Percentiles rank a stretch among this genome's conserved stretches.
Evolutionary conservation across 257 asterid species (phyloP).

Genomic region (Gynochthodes officinalis): DNA sequence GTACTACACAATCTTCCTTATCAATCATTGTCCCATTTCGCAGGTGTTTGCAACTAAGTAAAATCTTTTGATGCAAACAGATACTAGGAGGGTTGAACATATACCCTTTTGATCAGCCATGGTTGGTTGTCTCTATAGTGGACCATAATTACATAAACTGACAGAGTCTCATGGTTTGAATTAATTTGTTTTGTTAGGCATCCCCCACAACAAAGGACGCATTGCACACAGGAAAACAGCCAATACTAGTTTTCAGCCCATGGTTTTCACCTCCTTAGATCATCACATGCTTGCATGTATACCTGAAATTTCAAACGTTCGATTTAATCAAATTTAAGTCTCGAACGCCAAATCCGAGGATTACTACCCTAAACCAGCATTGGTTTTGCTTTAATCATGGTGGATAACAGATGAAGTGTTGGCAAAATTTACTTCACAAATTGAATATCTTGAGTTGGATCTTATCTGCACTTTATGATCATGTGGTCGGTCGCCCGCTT

Average conservation of each 20-base stretch:
- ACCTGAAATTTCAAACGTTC: too few relatives aligned
- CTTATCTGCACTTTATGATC: not conserved
- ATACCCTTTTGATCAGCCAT: not conserved
- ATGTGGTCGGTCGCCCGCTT: not conserved
- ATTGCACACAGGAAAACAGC: not conserved
- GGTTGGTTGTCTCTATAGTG: constrained; percentile 2
- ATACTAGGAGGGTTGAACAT: not conserved
- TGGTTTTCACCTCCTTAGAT: too few relatives aligned
- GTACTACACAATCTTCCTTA: too few relatives aligned
- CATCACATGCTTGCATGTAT: too few relatives aligned
- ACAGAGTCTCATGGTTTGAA: too few relatives aligned
- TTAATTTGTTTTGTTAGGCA: too few relatives aligned
- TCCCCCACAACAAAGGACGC: too few relatives aligned
- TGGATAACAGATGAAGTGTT: not conserved
- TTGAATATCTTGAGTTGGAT: not conserved
- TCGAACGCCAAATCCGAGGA: too few relatives aligned
- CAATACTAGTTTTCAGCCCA: constrained; percentile 6
- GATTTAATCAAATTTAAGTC: too few relatives aligned
- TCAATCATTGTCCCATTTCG: not conserved
- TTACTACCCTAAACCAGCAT: too few relatives aligned
- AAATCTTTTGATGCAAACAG: not conserved
- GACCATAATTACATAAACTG: not conserved
- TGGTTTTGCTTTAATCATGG: not conserved
- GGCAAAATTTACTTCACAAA: constrained; percentile 23
- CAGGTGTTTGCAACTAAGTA: not conserved